A percentile compares a stretch with the other conserved stretches of the same genome.
Conservation (phyloP, 1,284 basidiomycete genomes). For the Ustanciosporium gigantosporum region DNA sequence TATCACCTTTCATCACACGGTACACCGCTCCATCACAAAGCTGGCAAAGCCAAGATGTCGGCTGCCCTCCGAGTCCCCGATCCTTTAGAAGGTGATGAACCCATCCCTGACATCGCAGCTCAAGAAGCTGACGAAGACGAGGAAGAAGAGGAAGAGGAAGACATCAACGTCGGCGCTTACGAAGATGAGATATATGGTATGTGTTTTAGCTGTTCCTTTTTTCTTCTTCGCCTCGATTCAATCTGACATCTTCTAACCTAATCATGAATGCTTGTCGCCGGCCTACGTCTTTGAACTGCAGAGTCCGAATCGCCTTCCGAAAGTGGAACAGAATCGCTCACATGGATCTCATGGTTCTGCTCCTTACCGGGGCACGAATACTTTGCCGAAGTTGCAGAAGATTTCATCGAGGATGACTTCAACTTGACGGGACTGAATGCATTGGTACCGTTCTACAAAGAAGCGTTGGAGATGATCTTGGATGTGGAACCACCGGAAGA, state of each 20-base stretch:
- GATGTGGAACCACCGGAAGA: constrained; percentile 93
- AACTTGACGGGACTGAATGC: constrained; percentile 94
- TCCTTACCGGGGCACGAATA: constrained; percentile 98
- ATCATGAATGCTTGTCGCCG: background rate
- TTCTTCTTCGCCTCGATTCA: background rate
- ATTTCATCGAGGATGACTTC: constrained; percentile 99
- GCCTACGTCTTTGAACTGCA: background rate
- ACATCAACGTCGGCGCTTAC: constrained; percentile 22
- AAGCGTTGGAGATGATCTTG: constrained; percentile 99
- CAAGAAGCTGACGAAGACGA: constrained; percentile 35
- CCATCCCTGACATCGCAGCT: constrained; percentile 1
- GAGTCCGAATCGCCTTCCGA: constrained; percentile 54
- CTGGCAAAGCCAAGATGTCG: constrained; percentile 2
- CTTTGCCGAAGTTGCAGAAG: constrained; percentile 82
- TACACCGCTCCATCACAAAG: no score
- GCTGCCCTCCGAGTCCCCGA: constrained; percentile 8
- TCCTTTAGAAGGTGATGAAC: constrained; percentile 8
- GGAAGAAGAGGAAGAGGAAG: constrained; percentile 45
- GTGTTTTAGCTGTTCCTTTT: background rate
- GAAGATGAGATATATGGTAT: constrained; percentile 43
- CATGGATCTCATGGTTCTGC: constrained; percentile 99
- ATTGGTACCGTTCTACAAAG: constrained; percentile 98
- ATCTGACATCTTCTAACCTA: no score
- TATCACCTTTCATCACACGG: no score
- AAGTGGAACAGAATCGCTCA: constrained; percentile 65